Evolutionary conservation across 306 rosid species (phyloP).

Genomic region (Fragaria vesca): DNA sequence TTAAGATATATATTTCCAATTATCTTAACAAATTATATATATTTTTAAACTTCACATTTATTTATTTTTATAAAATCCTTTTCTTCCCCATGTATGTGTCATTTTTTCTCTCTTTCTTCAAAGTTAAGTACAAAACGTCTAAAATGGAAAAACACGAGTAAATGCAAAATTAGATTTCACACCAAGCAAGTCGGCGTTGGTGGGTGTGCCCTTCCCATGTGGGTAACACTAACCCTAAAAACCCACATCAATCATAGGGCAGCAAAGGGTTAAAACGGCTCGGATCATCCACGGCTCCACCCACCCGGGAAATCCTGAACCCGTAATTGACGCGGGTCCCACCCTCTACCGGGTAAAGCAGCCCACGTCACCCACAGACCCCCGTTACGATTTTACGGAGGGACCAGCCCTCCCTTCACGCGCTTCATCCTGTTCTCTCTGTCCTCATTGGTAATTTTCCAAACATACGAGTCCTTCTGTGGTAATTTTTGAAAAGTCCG

Average conservation of each 20-base stretch:
- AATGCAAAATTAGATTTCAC: background rate
- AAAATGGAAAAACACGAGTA: background rate
- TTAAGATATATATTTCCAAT: too few relatives aligned
- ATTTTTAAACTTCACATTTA: too few relatives aligned
- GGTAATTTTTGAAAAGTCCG: background rate
- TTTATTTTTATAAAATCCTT: too few relatives aligned
- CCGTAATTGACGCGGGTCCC: background rate
- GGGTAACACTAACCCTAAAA: background rate
- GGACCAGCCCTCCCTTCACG: background rate
- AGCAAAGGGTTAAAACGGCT: background rate
- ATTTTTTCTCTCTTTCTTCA: background rate
- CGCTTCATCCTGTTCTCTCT: background rate
- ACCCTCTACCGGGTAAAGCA: background rate
- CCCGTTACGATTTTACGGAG: background rate
- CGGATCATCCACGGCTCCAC: background rate
- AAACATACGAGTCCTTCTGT: background rate
- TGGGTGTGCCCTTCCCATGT: conserved; percentile 7
- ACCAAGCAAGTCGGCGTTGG: background rate
- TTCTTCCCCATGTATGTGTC: too few relatives aligned
- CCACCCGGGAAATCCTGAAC: conserved; percentile 6
- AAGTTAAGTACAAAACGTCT: background rate
- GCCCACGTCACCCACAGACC: background rate
- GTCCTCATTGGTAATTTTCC: background rate
- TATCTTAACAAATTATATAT: too few relatives aligned
- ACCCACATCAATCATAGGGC: background rate